These are phyloP conservation scores for Boletus sp. DNA, from an alignment of 1,284 basidiomycete species.

Conservation along the genomic window DNA sequence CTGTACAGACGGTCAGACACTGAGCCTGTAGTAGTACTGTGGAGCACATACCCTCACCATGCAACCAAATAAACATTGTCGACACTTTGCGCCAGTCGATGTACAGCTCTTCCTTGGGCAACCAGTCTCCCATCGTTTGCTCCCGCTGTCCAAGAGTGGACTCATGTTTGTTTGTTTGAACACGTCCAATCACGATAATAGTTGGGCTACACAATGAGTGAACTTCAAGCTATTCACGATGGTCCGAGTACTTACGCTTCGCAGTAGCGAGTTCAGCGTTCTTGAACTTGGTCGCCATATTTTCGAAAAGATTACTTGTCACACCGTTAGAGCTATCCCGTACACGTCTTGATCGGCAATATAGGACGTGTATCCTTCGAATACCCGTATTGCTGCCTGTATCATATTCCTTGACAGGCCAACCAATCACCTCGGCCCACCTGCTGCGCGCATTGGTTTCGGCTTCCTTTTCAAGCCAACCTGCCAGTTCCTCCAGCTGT, in stretches of 20 bases:
- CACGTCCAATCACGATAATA: not conserved
- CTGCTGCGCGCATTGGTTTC: too few relatives aligned
- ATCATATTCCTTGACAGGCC: too few relatives aligned
- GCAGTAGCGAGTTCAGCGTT: not conserved
- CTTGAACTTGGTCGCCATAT: too few relatives aligned
- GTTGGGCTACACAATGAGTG: too few relatives aligned
- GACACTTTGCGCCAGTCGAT: not conserved
- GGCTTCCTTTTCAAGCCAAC: too few relatives aligned
- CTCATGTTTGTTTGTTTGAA: slow-evolving; percentile 3
- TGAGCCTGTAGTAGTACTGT: too few relatives aligned
- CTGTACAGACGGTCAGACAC: not conserved
- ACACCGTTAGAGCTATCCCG: too few relatives aligned
- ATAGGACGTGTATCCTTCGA: not conserved
- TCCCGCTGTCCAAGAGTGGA: not conserved
- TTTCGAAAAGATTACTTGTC: too few relatives aligned
- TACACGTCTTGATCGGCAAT: not conserved
- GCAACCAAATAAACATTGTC: not conserved
- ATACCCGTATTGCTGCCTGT: not conserved
- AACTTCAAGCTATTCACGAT: too few relatives aligned
- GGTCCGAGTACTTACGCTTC: not conserved
- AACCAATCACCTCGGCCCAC: too few relatives aligned
- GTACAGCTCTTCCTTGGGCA: not conserved
- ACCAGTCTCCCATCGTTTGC: not conserved
- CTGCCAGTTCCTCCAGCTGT: not conserved
- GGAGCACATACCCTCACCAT: not conserved